Percentiles rank a stretch among this genome's conserved stretches.
These are phyloP conservation scores for Anthracocystis walkeri DNA, from an alignment of 1,284 basidiomycete species.

Conservation along the genomic window DNA sequence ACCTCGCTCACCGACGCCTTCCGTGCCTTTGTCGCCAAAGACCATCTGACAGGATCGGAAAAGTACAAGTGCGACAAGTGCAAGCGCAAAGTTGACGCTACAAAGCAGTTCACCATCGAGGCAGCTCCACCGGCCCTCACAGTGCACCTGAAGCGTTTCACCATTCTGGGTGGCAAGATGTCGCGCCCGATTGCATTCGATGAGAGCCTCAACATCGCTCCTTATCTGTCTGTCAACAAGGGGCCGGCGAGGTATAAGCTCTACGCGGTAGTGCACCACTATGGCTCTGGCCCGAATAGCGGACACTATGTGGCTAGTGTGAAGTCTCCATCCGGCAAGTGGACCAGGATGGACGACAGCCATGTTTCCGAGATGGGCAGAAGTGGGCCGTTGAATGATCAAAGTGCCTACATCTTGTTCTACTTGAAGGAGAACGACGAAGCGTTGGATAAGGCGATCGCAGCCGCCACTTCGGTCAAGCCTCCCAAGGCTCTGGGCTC, in stretches of 20 bases:
- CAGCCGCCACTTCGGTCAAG: conserved; percentile 7
- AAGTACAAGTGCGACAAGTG: conserved; percentile 99
- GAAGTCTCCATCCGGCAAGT: conserved; percentile 78
- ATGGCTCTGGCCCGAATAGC: conserved; percentile 89
- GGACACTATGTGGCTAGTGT: conserved; percentile 95
- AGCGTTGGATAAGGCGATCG: conserved; percentile 38
- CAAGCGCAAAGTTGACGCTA: conserved; percentile 85
- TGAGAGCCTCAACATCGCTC: conserved; percentile 80
- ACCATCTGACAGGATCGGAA: conserved; percentile 87
- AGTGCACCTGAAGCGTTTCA: conserved; percentile 96
- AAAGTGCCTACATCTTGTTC: conserved; percentile 92
- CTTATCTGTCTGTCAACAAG: conserved; percentile 80
- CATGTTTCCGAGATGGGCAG: conserved; percentile 72
- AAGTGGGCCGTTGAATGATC: conserved; percentile 73
- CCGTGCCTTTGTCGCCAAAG: conserved; percentile 83
- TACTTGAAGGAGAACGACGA: conserved; percentile 78
- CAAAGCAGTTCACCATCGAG: conserved; percentile 88
- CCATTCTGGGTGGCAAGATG: conserved; percentile 78
- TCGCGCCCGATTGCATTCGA: conserved; percentile 82
- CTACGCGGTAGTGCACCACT: conserved; percentile 93
- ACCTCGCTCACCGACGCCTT: conserved; percentile 81
- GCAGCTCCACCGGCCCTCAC: conserved; percentile 91
- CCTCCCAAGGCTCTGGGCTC: conserved; percentile 2
- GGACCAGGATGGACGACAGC: conserved; percentile 97
- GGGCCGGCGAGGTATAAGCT: conserved; percentile 79